These are phyloP conservation scores for Pestalotiopsis sp. DNA, from an alignment of 2,329 filamentous ascomycete genomes.

Conservation along the genomic window DNA sequence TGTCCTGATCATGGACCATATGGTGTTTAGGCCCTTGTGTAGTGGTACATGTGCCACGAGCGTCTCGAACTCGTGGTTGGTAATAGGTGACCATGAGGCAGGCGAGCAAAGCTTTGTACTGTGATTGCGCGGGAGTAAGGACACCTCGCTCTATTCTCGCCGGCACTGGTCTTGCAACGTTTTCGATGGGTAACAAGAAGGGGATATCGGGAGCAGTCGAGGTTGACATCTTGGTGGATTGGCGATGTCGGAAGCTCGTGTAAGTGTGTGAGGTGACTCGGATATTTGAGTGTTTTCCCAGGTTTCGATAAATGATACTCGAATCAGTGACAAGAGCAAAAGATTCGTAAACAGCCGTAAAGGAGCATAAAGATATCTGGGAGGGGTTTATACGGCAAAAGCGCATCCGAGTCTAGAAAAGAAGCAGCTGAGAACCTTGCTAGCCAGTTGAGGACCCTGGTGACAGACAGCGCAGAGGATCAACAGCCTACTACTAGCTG, in stretches of 20 bases:
- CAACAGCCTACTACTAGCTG: too few species aligned
- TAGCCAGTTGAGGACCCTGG: background rate
- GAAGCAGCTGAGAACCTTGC: background rate
- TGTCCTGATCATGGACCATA: background rate
- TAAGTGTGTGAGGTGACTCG: too few species aligned
- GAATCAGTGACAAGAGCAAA: too few species aligned
- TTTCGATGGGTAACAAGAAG: background rate
- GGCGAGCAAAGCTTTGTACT: constrained; percentile 1
- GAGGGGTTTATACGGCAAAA: background rate
- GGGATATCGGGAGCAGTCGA: background rate
- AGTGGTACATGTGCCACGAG: background rate
- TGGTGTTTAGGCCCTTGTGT: background rate
- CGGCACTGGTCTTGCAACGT: background rate
- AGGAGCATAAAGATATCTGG: background rate
- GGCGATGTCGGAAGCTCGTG: background rate
- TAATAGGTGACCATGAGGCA: background rate
- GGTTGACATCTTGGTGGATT: background rate
- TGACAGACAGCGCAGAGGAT: background rate
- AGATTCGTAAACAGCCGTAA: background rate
- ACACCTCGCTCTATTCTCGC: background rate
- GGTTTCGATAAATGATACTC: too few species aligned
- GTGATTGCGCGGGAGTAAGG: background rate
- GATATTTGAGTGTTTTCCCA: too few species aligned
- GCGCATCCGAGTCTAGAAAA: background rate
- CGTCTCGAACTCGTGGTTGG: background rate